phyloP scores from a whole-genome alignment of 345 rosid genomes.

The Luvunga scandens region DNA sequence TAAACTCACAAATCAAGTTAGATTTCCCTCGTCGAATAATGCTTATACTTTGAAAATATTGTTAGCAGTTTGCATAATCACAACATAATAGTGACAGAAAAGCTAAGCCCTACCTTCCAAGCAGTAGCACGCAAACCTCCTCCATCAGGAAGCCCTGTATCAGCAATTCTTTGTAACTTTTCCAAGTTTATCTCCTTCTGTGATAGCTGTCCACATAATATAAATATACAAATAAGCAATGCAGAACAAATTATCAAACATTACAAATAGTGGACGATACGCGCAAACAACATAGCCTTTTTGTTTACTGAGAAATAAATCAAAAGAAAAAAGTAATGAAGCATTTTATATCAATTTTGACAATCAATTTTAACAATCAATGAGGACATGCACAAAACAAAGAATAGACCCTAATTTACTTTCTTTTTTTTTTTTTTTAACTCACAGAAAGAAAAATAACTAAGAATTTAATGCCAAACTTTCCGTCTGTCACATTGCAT shows the following conservation, averaged over 20 bases:
- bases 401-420: too few relatives aligned
- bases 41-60: too few relatives aligned
- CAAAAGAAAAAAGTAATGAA: not conserved
- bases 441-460: too few relatives aligned
- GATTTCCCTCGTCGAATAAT: not conserved
- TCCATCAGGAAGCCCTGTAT: conserved; percentile 56
- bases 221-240: not conserved
- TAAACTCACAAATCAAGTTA: not conserved
- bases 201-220: conserved; percentile 37
- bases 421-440: too few relatives aligned
- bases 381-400: too few relatives aligned
- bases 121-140: conserved; percentile 54
- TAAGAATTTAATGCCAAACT: too few relatives aligned
- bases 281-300: not conserved
- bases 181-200: conserved; percentile 61
- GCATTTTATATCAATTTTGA: not conserved
- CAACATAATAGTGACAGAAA: not conserved
- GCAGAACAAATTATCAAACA: not conserved
- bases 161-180: conserved; percentile 53
- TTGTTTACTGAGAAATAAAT: not conserved
- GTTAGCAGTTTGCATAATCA: not conserved
- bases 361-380: too few relatives aligned
- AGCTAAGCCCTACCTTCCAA: conserved; percentile 52
- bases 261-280: not conserved
- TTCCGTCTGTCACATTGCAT: too few relatives aligned